Evolutionary conservation across 352 stramenopile genomes (phyloP), one percentile per base, ranked within the genome.

Genomic region (Globisporangium canariense): DNA sequence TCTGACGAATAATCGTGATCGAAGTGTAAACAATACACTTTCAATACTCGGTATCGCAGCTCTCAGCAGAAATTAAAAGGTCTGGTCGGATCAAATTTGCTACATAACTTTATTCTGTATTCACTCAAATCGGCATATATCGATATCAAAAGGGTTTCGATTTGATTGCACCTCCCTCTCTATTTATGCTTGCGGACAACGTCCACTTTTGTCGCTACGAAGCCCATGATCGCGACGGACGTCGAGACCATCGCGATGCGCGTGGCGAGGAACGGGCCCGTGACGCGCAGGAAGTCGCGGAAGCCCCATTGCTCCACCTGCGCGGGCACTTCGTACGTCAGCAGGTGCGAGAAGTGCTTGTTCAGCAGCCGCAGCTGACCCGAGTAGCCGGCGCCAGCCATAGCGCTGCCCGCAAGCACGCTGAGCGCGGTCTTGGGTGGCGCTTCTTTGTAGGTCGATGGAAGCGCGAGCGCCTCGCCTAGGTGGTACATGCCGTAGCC

Each of bases 401-500:
- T 62, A 30, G 76, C 49, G 3, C 59, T 66, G 16, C 83, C 79
- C 4, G 51, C 65, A 5, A 74, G 56, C 54, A 81, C 68, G 28
- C 72, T 73, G 13, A 83, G 66, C 10, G 71, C 71, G 25, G 65
- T 83, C 53, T 81, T 86, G 43, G 71, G 43, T 11, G 81, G 83
- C n/a, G 70, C 64, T 16, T 81, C 53, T 3, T 57, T 68, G 16
- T 52, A 50, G 20, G 49, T 62, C 1, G 75, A 30, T 0, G 77
- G 79, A 41, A 89, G 66, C 6, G 78, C 83, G 32, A 89, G 56
- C 32, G 60, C 46, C 47, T 76, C 76, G n/a, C 83, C 83, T 22
- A 66, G 43, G 53, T 89, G 79, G 69, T 88, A 92, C 81, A 90
- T 90, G 47, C 72, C 65, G 67, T 92, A 92, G 40, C 67, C 78